These are phyloP conservation scores for Starmerella sp. DNA, from an alignment of 805 yeast species.

Conservation along the genomic window DNA sequence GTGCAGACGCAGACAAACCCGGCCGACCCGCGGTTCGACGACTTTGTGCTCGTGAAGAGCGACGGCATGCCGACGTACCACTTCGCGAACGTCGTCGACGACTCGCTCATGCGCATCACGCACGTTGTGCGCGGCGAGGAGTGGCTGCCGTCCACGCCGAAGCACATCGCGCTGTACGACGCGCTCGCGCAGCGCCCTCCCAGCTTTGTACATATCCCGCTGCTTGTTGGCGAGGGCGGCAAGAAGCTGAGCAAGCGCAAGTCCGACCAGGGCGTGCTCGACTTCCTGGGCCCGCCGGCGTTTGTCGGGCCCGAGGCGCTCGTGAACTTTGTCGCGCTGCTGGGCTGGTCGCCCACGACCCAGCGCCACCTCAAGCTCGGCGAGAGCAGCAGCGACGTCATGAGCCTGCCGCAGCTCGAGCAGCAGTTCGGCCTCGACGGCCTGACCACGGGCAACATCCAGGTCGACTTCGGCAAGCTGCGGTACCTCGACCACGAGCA, in stretches of 20 bases:
- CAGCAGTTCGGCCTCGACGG: slow-evolving; percentile 51
- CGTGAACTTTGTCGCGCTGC: slow-evolving; percentile 72
- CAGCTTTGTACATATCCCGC: slow-evolving; percentile 74
- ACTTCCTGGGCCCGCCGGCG: slow-evolving; percentile 31
- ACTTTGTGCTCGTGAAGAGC: slow-evolving; percentile 79
- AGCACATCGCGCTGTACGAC: slow-evolving; percentile 73
- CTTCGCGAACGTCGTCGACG: slow-evolving; percentile 92
- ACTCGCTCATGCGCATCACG: slow-evolving; percentile 80
- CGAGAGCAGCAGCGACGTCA: slow-evolving; percentile 24
- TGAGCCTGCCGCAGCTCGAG: slow-evolving; percentile 37
- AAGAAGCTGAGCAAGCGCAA: slow-evolving; percentile 72
- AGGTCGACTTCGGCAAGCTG: slow-evolving; percentile 70
- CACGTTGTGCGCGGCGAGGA: slow-evolving; percentile 97
- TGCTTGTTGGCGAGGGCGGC: slow-evolving; percentile 52
- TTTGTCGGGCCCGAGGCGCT: slow-evolving; percentile 73
- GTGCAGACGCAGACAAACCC: slow-evolving; percentile 69
- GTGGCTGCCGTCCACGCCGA: slow-evolving; percentile 94
- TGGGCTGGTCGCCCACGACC: slow-evolving; percentile 89
- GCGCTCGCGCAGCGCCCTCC: slow-evolving; percentile 68
- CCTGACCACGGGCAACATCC: slow-evolving; percentile 86
- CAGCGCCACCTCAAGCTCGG: slow-evolving; percentile 24
- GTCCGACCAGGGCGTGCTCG: slow-evolving; percentile 65
- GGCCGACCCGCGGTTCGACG: slow-evolving; percentile 70
- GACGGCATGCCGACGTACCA: slow-evolving; percentile 95
- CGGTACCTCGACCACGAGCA: slow-evolving; percentile 67